Conservation (phyloP, 345 rosid genomes). For the Salix viminalis region DNA sequence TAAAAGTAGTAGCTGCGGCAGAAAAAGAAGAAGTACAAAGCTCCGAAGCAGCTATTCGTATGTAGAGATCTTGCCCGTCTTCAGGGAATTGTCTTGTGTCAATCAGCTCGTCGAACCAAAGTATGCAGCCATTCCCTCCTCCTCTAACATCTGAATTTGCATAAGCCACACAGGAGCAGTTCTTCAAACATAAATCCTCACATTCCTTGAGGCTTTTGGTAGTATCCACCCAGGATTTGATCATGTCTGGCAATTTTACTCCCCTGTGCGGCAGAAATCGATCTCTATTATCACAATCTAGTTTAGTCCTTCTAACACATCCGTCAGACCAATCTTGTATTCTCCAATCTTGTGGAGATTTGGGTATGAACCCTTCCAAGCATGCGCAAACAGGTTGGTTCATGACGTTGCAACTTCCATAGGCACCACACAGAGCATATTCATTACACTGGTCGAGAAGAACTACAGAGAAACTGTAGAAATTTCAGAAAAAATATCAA, state of each 20-base stretch:
- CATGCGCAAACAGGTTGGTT: constrained; percentile 2
- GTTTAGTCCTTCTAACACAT: neutral
- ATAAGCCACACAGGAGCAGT: constrained; percentile 21
- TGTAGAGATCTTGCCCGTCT: constrained; percentile 13
- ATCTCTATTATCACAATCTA: constrained; percentile 10
- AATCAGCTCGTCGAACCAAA: constrained; percentile 20
- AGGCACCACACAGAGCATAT: constrained; percentile 9
- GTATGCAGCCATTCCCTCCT: constrained; percentile 22
- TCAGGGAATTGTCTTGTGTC: constrained; percentile 13
- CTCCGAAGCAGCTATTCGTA: constrained; percentile 19
- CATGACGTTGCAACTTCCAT: constrained; percentile 19
- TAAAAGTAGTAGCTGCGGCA: too few relatives aligned
- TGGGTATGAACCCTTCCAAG: constrained; percentile 22
- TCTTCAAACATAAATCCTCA: constrained; percentile 9
- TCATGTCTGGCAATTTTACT: constrained; percentile 20
- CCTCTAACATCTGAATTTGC: constrained; percentile 11
- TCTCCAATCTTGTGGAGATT: constrained; percentile 13
- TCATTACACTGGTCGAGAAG: constrained; percentile 11
- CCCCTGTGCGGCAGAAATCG: neutral
- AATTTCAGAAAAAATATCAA: too few relatives aligned
- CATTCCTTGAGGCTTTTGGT: constrained; percentile 14
- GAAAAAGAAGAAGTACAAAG: constrained; percentile 3
- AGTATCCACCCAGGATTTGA: constrained; percentile 13
- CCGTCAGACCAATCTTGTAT: constrained; percentile 16
- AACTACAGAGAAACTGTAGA: neutral